Conservation (phyloP, 2,329 filamentous ascomycete genomes). For the Pseudocercospora cruenta region DNA sequence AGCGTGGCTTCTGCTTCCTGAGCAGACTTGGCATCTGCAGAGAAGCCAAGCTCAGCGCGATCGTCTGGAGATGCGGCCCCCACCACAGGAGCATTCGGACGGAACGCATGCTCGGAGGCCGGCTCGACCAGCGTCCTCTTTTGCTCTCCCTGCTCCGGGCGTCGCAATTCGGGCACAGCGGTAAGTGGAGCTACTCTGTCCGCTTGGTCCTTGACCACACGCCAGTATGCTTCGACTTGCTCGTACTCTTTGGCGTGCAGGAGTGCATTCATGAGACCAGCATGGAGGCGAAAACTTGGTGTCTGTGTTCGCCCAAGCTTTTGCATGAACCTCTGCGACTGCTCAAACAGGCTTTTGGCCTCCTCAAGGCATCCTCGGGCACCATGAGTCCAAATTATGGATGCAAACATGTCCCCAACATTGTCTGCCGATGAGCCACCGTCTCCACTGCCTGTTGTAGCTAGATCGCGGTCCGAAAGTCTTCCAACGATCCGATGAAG, state of each 20-base stretch:
- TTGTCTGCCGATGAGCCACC: neutral
- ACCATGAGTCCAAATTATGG: slow-evolving; percentile 61
- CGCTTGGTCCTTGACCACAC: slow-evolving; percentile 60
- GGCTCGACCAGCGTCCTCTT: neutral
- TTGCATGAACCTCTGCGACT: slow-evolving; percentile 46
- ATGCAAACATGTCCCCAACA: slow-evolving; percentile 42
- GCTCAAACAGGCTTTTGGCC: slow-evolving; percentile 59
- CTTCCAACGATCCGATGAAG: neutral
- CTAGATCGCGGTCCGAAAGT: neutral
- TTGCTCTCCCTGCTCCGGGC: neutral
- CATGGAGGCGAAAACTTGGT: slow-evolving; percentile 51
- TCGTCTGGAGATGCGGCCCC: slow-evolving; percentile 1
- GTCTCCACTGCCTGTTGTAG: neutral
- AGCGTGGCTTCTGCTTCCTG: neutral
- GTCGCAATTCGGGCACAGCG: slow-evolving; percentile 22
- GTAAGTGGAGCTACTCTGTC: slow-evolving; percentile 38
- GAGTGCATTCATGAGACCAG: slow-evolving; percentile 70
- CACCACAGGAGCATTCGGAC: neutral
- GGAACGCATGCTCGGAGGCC: neutral
- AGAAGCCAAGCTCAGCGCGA: slow-evolving; percentile 25
- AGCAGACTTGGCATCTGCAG: neutral
- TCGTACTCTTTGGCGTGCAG: slow-evolving; percentile 60
- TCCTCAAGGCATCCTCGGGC: slow-evolving; percentile 50
- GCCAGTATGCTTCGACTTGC: slow-evolving; percentile 69
- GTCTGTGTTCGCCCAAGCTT: slow-evolving; percentile 8